A percentile compares a stretch with the other conserved stretches of the same genome.
phyloP scores from a whole-genome alignment of 2,329 filamentous ascomycete genomes.

The Colletotrichum agaves region DNA sequence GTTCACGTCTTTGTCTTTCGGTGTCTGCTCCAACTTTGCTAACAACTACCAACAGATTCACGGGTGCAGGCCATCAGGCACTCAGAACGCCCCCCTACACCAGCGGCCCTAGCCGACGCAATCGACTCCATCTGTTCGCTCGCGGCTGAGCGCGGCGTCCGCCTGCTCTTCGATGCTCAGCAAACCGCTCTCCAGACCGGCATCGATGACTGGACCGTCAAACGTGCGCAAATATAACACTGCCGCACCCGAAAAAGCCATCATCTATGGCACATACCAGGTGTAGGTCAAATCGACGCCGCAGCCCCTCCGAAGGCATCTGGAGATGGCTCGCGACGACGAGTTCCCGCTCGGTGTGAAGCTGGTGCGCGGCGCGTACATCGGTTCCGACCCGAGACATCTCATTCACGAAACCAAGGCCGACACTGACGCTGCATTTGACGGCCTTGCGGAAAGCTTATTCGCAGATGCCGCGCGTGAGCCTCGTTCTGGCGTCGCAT shows the following conservation, averaged over 20 bases:
- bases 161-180: slow-evolving; percentile 87
- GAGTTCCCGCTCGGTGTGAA: slow-evolving; percentile 78
- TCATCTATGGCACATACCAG: slow-evolving; percentile 85
- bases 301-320: slow-evolving; percentile 66
- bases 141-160: slow-evolving; percentile 74
- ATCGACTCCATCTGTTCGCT: slow-evolving; percentile 81
- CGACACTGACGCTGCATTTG: slow-evolving; percentile 78
- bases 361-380: slow-evolving; percentile 79
- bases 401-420: slow-evolving; percentile 78
- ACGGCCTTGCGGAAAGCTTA: slow-evolving; percentile 75
- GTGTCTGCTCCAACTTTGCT: not conserved
- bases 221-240: slow-evolving; percentile 82
- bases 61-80: slow-evolving; percentile 81
- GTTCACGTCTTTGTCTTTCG: slow-evolving; percentile 10
- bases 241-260: slow-evolving; percentile 62
- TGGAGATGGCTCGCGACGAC: slow-evolving; percentile 66
- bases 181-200: slow-evolving; percentile 82
- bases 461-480: slow-evolving; percentile 65
- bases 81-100: slow-evolving; percentile 72
- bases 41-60: slow-evolving; percentile 66
- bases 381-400: slow-evolving; percentile 75
- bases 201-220: slow-evolving; percentile 82
- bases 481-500: slow-evolving; percentile 83
- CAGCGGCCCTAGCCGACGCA: slow-evolving; percentile 71
- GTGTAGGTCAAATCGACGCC: slow-evolving; percentile 77